These are phyloP conservation scores for Moelleriella libera DNA, from an alignment of 2,329 filamentous ascomycete species.

Conservation along the genomic window DNA sequence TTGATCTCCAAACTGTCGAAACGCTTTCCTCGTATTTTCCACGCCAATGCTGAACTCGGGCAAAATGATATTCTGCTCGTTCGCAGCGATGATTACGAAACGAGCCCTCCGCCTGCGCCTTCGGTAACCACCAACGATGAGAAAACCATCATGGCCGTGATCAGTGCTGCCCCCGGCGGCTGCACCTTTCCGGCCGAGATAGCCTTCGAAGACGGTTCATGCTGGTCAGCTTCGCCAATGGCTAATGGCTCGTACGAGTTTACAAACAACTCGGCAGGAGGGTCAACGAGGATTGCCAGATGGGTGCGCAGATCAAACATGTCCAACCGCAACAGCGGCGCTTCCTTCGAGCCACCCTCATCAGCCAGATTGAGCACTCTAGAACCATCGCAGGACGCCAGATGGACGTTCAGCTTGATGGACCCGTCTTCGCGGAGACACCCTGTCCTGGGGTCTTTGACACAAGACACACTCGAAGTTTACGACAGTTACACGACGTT, in stretches of 20 bases:
- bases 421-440: constrained; percentile 55
- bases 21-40: constrained; percentile 49
- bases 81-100: constrained; percentile 51
- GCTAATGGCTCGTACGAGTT: constrained; percentile 53
- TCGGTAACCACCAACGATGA: constrained; percentile 21
- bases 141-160: constrained; percentile 48
- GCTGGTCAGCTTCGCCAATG: constrained; percentile 40
- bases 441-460: constrained; percentile 59
- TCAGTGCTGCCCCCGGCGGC: constrained; percentile 41
- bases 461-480: constrained; percentile 49
- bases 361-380: constrained; percentile 11
- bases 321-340: constrained; percentile 5
- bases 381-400: constrained; percentile 25
- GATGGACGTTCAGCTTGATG: constrained; percentile 67
- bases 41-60: constrained; percentile 47
- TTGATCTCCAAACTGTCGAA: constrained; percentile 45
- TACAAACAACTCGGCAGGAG: constrained; percentile 40
- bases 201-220: constrained; percentile 47
- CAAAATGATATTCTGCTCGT: constrained; percentile 59
- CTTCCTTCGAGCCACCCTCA: constrained; percentile 7
- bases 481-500: constrained; percentile 52
- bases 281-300: constrained; percentile 44
- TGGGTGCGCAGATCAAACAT: constrained; percentile 45
- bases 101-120: background rate
- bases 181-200: constrained; percentile 47